These are phyloP conservation scores for Penicillium expansum DNA, from an alignment of 2,329 filamentous ascomycete species.

Conservation along the genomic window DNA sequence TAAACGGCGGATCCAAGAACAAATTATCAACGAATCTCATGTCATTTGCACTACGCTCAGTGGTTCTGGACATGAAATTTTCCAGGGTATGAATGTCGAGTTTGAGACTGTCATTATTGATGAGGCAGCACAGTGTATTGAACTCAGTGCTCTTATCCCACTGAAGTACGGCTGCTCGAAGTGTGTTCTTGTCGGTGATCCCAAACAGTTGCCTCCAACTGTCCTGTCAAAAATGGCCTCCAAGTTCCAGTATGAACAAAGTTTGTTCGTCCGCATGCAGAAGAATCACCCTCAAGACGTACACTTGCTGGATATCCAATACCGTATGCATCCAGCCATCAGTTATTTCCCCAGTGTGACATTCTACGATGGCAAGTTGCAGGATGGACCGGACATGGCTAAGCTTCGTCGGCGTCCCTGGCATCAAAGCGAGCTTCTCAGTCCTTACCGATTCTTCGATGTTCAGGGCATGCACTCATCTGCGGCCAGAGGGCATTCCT, in stretches of 20 bases:
- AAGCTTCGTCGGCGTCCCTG: constrained; percentile 73
- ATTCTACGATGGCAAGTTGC: constrained; percentile 85
- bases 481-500: constrained; percentile 79
- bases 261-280: constrained; percentile 97
- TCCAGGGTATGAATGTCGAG: constrained; percentile 88
- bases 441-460: constrained; percentile 96
- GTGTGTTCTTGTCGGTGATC: constrained; percentile 95
- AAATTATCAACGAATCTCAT: constrained; percentile 85
- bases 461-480: constrained; percentile 82
- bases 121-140: constrained; percentile 96
- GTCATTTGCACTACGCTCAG: constrained; percentile 94
- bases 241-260: constrained; percentile 93
- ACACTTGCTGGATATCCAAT: constrained; percentile 94
- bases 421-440: constrained; percentile 78
- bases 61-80: constrained; percentile 95
- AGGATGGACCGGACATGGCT: constrained; percentile 83
- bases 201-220: constrained; percentile 93
- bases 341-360: constrained; percentile 83
- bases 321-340: constrained; percentile 98
- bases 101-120: constrained; percentile 99
- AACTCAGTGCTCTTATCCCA: constrained; percentile 92
- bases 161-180: constrained; percentile 97
- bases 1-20: constrained; percentile 79
- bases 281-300: constrained; percentile 83
- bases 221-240: constrained; percentile 92